A percentile compares a stretch with the other conserved stretches of the same genome.
Conservation (phyloP, 495 filamentous ascomycete species). For the Xylaria palmicola region DNA sequence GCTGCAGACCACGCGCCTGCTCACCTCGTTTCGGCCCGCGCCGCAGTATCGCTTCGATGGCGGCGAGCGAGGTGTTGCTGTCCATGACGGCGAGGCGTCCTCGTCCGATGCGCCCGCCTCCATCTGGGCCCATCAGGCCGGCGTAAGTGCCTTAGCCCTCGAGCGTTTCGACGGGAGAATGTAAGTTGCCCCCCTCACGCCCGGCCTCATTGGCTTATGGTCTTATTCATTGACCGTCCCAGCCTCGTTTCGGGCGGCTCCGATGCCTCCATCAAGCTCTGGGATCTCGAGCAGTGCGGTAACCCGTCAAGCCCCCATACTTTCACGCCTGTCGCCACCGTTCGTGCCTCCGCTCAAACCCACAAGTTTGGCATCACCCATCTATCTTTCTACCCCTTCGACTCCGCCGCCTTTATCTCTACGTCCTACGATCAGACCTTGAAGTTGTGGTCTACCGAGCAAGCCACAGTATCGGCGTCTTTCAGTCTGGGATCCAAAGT, state of each 20-base stretch:
- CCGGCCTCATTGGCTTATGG: not conserved
- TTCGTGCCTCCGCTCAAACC: conserved; percentile 30
- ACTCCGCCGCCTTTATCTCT: conserved; percentile 73
- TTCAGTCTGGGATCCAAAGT: conserved; percentile 71
- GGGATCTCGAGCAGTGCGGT: conserved; percentile 68
- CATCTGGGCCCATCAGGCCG: conserved; percentile 66
- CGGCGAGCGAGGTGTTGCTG: conserved; percentile 39
- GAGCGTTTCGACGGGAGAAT: conserved; percentile 77
- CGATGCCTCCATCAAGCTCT: conserved; percentile 74
- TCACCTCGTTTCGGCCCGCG: conserved; percentile 55
- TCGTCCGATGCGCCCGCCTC: conserved; percentile 22
- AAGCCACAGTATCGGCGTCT: conserved; percentile 57
- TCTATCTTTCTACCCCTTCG: conserved; percentile 85
- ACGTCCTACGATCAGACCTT: conserved; percentile 82
- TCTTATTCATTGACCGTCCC: conserved; percentile 19
- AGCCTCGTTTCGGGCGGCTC: conserved; percentile 82
- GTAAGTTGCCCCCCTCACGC: conserved; percentile 42
- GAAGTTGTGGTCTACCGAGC: conserved; percentile 71
- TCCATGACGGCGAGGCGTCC: conserved; percentile 21
- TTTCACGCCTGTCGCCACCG: conserved; percentile 47
- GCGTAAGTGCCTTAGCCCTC: conserved; percentile 72
- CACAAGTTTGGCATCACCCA: conserved; percentile 83
- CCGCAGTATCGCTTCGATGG: conserved; percentile 67
- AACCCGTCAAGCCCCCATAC: conserved; percentile 40
- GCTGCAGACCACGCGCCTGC: conserved; percentile 59